Evolutionary conservation across 495 filamentous ascomycete genomes (phyloP).

Genomic region (Penicillium psychrofluorescens): DNA sequence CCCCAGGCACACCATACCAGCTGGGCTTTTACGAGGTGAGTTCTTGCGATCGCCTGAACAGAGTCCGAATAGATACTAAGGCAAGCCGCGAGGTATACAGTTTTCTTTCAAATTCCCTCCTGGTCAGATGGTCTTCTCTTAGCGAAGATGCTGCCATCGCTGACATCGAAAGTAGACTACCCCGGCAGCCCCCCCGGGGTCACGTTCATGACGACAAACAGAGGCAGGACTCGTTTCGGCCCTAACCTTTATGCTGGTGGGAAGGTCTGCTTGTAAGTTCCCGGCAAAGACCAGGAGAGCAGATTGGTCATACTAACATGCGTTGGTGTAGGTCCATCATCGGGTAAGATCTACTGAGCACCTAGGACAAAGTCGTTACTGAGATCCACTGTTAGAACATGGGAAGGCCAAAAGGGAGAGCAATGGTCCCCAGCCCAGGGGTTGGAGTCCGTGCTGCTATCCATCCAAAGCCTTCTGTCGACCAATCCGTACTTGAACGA

Average conservation of each 20-base stretch:
- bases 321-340: constrained; percentile 65
- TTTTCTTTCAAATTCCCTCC: constrained; percentile 30
- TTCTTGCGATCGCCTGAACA: neutral
- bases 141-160: no score
- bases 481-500: constrained; percentile 94
- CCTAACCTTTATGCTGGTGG: constrained; percentile 92
- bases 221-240: constrained; percentile 82
- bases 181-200: constrained; percentile 76
- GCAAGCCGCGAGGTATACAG: constrained; percentile 7
- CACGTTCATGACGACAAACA: constrained; percentile 74
- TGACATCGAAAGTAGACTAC: constrained; percentile 54
- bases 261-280: constrained; percentile 78
- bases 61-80: neutral
- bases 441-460: constrained; percentile 87
- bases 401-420: constrained; percentile 82
- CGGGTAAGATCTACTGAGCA: constrained; percentile 47
- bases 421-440: constrained; percentile 96
- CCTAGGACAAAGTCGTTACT: neutral
- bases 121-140: constrained; percentile 7
- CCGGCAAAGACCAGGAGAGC: neutral
- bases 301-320: constrained; percentile 7
- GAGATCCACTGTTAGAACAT: constrained; percentile 53
- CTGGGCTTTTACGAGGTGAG: constrained; percentile 92
- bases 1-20: constrained; percentile 92
- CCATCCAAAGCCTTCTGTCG: constrained; percentile 94